These are phyloP conservation scores for Reutealis trisperma DNA, from an alignment of 345 rosid genomes.

Conservation along the genomic window DNA sequence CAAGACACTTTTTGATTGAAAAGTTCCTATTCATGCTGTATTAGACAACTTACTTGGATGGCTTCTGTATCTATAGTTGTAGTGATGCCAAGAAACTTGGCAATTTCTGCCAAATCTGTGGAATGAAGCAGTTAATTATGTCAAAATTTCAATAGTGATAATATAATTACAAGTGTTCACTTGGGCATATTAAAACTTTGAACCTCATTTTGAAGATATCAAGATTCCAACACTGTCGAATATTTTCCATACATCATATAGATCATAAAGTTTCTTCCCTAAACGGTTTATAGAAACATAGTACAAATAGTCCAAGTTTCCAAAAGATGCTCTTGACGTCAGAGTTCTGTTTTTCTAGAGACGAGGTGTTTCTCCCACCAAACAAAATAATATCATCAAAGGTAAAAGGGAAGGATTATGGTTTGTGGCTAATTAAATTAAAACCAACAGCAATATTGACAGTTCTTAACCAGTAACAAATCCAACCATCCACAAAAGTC, in stretches of 20 bases:
- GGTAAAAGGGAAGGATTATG: background rate
- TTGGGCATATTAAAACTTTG: background rate
- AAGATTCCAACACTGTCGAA: background rate
- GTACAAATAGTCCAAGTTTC: background rate
- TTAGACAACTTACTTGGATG: conserved; percentile 59
- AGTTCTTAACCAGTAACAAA: too few species aligned
- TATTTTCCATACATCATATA: background rate
- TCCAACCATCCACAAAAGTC: too few species aligned
- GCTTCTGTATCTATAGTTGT: conserved; percentile 80
- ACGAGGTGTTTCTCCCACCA: background rate
- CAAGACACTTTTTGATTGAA: background rate
- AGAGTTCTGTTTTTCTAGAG: too few species aligned
- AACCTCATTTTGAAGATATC: background rate
- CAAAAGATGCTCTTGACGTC: too few species aligned
- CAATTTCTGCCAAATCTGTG: conserved; percentile 91
- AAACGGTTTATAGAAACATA: background rate
- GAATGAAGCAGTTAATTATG: conserved; percentile 1
- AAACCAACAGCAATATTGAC: too few species aligned
- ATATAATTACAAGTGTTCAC: background rate
- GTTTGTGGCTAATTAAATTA: too few species aligned
- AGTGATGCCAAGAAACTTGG: conserved; percentile 89
- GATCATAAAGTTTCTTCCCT: background rate
- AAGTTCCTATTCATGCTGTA: background rate
- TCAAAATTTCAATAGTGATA: background rate
- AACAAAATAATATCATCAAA: background rate